Evolutionary conservation across 2,329 filamentous ascomycete genomes (phyloP).

Genomic region (Bimuria novae-zelandiae): DNA sequence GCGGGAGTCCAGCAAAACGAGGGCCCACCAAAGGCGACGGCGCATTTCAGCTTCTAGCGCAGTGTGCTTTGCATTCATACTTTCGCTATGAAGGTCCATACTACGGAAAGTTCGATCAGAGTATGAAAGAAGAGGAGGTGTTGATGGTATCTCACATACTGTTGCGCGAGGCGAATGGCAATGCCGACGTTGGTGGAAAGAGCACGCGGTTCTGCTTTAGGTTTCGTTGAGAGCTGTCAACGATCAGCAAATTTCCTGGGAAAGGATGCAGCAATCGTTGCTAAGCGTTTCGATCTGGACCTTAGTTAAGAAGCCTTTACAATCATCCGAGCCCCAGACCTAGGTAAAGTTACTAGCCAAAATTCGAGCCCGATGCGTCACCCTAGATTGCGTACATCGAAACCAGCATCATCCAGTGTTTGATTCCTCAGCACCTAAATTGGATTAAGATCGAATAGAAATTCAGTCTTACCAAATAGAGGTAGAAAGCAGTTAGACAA

Average conservation of each 20-base stretch:
- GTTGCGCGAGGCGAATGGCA: conserved; percentile 62
- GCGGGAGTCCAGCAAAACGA: conserved; percentile 62
- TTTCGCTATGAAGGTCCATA: conserved; percentile 65
- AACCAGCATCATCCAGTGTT: too few species aligned
- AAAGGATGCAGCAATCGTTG: too few species aligned
- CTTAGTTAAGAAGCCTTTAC: too few species aligned
- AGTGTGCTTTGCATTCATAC: conserved; percentile 53
- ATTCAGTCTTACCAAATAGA: conserved; percentile 64
- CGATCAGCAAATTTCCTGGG: not conserved
- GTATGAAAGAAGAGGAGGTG: not conserved
- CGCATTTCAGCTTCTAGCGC: conserved; percentile 65
- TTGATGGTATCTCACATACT: too few species aligned
- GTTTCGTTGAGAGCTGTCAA: conserved; percentile 58
- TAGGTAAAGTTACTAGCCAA: too few species aligned
- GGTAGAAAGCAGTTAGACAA: conserved; percentile 57
- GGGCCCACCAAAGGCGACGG: conserved; percentile 65
- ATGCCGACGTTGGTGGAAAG: conserved; percentile 63
- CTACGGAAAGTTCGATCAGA: conserved; percentile 21
- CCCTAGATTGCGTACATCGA: too few species aligned
- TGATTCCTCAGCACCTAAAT: too few species aligned
- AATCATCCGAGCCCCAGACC: too few species aligned
- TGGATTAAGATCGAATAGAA: too few species aligned
- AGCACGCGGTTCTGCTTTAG: conserved; percentile 50
- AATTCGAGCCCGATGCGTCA: too few species aligned
- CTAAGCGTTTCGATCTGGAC: too few species aligned